Percentiles rank a stretch among this genome's conserved stretches.
These are phyloP conservation scores for Adansonia gregorii DNA, from an alignment of 441 rosid genomes.

Conservation along the genomic window DNA sequence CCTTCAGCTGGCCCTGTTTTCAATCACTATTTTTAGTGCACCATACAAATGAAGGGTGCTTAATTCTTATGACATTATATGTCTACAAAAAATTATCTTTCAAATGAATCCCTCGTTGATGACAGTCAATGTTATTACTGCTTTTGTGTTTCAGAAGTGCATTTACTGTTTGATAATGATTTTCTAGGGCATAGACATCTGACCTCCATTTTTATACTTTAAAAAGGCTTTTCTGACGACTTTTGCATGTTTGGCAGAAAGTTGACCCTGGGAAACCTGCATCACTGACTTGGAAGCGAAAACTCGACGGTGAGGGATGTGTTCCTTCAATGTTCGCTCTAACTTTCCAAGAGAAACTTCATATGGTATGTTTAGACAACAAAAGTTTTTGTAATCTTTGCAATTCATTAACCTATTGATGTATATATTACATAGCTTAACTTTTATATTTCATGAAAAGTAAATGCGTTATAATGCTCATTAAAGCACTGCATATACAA, in stretches of 20 bases:
- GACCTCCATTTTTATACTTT: not conserved
- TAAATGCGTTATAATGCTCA: not conserved
- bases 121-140: slow-evolving; percentile 1
- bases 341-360: slow-evolving; percentile 59
- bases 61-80: not conserved
- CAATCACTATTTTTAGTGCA: not conserved
- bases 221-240: slow-evolving; percentile 19
- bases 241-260: slow-evolving; percentile 37
- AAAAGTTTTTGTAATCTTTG: not conserved
- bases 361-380: slow-evolving; percentile 53
- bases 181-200: not conserved
- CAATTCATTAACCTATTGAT: not conserved
- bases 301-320: slow-evolving; percentile 44
- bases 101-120: not conserved
- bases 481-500: not conserved
- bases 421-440: not conserved
- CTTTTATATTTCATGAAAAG: not conserved
- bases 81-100: not conserved
- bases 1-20: slow-evolving; percentile 2
- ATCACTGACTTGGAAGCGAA: slow-evolving; percentile 80
- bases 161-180: not conserved
- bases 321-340: slow-evolving; percentile 51
- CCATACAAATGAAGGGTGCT: not conserved
- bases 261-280: slow-evolving; percentile 75
- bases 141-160: slow-evolving; percentile 4